Base-by-base conservation (phyloP, 192 early-diverging fungal species). In the Linderina pennispora region DNA sequence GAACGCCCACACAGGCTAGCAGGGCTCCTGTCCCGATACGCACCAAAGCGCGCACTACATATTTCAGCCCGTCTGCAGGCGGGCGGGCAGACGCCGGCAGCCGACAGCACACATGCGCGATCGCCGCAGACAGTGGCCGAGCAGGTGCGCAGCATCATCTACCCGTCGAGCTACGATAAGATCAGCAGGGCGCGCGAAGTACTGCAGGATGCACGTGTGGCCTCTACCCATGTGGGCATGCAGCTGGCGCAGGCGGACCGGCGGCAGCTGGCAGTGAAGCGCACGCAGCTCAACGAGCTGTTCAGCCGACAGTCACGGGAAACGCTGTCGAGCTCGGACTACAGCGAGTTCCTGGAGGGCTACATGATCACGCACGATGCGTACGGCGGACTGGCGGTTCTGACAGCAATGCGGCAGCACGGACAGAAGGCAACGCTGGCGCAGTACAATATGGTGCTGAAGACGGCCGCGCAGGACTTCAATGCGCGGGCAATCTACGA, bases 361-460 rank as follows among this genome's bases (percentile, higher is more conserved):
- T 72, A 48, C 50, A 33, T 34, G 25, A 26, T 32, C 3, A 14
- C 55, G n/a, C 14, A 26, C 9, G 46, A 45, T 45, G 43, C 35
- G 14, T 1, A 8, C 1, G 35, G 20, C 1, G 45, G 68, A 36
- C 26, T 56, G 4, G 3, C 8, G 9, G 61, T 64, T 24, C 52
- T 72, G 36, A 52, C 40, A n/a, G 44, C 39, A 4, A 72, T 64
- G 68, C 51, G 61, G 8, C 4, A 7, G 19, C 14, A 24, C 2
- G 50, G 48, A 0, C 13, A 36, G 3, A 14, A 5, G 14, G 40
- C 42, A 0, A 24, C 38, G 0, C 19, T 7, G 3, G 37, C 57
- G 38, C 68, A 72, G 52, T 59, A 48, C 25, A 18, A 42, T 10
- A 53, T 50, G 48, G 68, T 55, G 23, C 37, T 64, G 39, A 36